Percentiles rank a stretch among this genome's conserved stretches.
These are phyloP conservation scores for Coemansia biformis DNA, from an alignment of 192 early-diverging fungal species.

Conservation along the genomic window DNA sequence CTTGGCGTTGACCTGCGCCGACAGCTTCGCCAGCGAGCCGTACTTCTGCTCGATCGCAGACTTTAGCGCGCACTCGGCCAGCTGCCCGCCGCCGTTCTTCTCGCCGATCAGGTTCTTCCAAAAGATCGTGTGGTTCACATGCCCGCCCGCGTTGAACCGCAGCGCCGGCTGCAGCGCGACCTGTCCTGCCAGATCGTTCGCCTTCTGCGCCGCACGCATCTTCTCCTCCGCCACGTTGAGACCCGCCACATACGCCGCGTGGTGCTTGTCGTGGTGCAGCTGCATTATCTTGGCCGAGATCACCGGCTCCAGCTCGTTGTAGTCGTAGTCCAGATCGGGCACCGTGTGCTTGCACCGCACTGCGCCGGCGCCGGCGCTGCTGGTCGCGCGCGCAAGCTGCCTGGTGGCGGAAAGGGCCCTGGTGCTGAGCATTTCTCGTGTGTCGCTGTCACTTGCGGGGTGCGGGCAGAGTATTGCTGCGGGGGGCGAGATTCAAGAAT, in stretches of 20 bases:
- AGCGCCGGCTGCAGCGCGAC: constrained; percentile 74
- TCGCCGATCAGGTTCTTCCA: constrained; percentile 90
- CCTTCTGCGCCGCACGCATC: constrained; percentile 61
- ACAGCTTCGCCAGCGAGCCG: constrained; percentile 78
- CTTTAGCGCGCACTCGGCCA: constrained; percentile 55
- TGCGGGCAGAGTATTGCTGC: too few relatives aligned
- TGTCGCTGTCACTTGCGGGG: background rate
- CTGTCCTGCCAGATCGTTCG: constrained; percentile 65
- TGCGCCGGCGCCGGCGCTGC: background rate
- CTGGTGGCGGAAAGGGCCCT: constrained; percentile 7
- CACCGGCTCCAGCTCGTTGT: constrained; percentile 85
- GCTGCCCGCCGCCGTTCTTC: constrained; percentile 71
- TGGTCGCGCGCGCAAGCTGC: constrained; percentile 2
- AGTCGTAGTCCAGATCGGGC: constrained; percentile 82
- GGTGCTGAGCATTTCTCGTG: constrained; percentile 12
- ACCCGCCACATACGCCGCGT: constrained; percentile 82
- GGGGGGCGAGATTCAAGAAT: constrained; percentile 2
- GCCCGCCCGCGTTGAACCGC: constrained; percentile 92
- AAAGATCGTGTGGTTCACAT: constrained; percentile 89
- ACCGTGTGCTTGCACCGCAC: constrained; percentile 68
- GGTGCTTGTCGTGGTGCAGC: constrained; percentile 93
- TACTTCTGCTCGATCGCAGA: constrained; percentile 75
- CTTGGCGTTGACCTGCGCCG: constrained; percentile 66
- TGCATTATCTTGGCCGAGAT: constrained; percentile 93
- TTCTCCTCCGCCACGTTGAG: constrained; percentile 94